phyloP scores from a whole-genome alignment of 2,329 filamentous ascomycete species.

The Trichophyton rubrum region DNA sequence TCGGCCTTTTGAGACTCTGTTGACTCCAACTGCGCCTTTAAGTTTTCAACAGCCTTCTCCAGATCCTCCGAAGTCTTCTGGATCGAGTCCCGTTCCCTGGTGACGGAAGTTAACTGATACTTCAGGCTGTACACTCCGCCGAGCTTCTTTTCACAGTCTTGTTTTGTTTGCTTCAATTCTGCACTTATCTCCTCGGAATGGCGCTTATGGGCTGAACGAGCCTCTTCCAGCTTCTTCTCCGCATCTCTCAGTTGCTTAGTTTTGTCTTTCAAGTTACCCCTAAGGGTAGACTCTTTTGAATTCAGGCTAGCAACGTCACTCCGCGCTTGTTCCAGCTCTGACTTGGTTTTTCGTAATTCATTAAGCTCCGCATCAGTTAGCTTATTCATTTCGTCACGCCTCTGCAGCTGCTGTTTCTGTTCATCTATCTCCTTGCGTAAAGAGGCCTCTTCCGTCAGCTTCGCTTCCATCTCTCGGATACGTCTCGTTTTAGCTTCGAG shows the following conservation, averaged over 20 bases:
- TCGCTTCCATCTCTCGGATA: slow-evolving; percentile 10
- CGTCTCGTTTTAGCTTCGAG: slow-evolving; percentile 23
- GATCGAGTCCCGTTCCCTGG: slow-evolving; percentile 23
- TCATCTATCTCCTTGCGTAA: neutral
- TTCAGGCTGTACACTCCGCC: slow-evolving; percentile 27
- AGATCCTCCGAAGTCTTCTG: slow-evolving; percentile 25
- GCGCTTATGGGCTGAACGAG: slow-evolving; percentile 22
- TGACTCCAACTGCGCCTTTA: slow-evolving; percentile 28
- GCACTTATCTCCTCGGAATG: slow-evolving; percentile 25
- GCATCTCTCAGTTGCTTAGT: slow-evolving; percentile 25
- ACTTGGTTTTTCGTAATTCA: slow-evolving; percentile 14
- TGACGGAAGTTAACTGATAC: slow-evolving; percentile 22
- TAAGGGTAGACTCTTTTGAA: slow-evolving; percentile 2
- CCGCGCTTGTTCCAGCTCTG: slow-evolving; percentile 10
- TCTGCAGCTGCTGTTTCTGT: neutral
- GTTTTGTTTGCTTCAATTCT: slow-evolving; percentile 27
- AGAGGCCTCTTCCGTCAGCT: neutral
- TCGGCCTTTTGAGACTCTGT: slow-evolving; percentile 26
- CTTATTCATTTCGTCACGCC: neutral
- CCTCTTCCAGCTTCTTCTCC: slow-evolving; percentile 22
- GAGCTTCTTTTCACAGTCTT: slow-evolving; percentile 24
- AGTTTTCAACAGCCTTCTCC: slow-evolving; percentile 24
- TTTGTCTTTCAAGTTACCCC: slow-evolving; percentile 24
- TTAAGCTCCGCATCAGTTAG: slow-evolving; percentile 13
- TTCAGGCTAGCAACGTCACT: neutral